A percentile compares a stretch with the other conserved stretches of the same genome.
These are phyloP conservation scores for Corymbia citriodora DNA, from an alignment of 441 rosid species.

Conservation along the genomic window DNA sequence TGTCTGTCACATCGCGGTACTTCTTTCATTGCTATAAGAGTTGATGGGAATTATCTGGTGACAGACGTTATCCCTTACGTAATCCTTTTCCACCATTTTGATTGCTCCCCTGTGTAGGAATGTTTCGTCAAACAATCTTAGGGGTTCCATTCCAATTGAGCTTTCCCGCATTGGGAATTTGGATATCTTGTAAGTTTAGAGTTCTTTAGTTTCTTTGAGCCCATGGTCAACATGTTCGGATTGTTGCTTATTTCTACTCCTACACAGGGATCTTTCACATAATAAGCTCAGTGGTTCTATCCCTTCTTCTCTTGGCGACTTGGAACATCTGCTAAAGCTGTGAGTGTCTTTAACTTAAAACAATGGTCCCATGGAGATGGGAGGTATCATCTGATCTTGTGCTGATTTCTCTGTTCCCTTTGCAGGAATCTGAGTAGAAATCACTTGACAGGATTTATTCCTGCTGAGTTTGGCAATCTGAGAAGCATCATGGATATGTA, in stretches of 20 bases:
- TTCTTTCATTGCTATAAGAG: neutral
- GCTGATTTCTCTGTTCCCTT: neutral
- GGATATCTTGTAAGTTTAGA: slow-evolving; percentile 68
- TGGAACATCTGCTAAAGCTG: slow-evolving; percentile 93
- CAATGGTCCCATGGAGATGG: neutral
- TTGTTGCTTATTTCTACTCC: neutral
- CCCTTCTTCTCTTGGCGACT: slow-evolving; percentile 91
- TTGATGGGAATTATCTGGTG: neutral
- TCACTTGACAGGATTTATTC: slow-evolving; percentile 59
- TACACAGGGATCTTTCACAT: slow-evolving; percentile 69
- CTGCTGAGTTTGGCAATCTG: slow-evolving; percentile 83
- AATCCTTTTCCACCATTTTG: neutral
- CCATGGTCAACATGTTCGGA: neutral
- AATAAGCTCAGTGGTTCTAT: slow-evolving; percentile 75
- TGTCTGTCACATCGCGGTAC: neutral
- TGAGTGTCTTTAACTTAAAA: slow-evolving; percentile 25
- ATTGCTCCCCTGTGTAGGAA: slow-evolving; percentile 35
- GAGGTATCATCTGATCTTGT: neutral
- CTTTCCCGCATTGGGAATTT: slow-evolving; percentile 89
- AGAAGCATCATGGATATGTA: slow-evolving; percentile 93
- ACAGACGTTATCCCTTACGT: neutral
- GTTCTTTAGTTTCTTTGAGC: neutral
- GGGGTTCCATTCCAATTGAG: slow-evolving; percentile 77
- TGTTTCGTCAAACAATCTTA: slow-evolving; percentile 69
- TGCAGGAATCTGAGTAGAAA: slow-evolving; percentile 86